Evolutionary conservation across 768 basidiomycete genomes (phyloP).

Genomic region (Agrocybe chaxingu): DNA sequence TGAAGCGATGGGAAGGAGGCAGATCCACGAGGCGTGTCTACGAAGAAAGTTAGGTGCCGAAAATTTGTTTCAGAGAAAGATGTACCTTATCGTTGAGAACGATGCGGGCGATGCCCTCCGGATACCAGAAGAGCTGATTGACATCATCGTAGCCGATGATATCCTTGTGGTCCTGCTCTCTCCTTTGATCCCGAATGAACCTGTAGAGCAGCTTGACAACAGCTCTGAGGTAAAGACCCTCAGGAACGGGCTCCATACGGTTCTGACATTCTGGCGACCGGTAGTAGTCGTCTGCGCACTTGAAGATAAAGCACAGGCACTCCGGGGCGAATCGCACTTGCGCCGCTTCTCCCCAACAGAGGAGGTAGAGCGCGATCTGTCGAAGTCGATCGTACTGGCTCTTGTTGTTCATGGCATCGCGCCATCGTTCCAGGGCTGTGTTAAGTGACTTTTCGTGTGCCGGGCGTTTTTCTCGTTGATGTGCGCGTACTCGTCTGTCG

Average conservation of each 20-base stretch:
- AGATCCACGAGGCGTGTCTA: constrained; percentile 91
- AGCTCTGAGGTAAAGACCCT: constrained; percentile 89
- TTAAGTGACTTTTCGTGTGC: constrained; percentile 65
- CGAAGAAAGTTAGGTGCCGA: constrained; percentile 3
- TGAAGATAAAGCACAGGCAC: constrained; percentile 99
- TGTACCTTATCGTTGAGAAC: constrained; percentile 83
- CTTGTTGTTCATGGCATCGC: constrained; percentile 99
- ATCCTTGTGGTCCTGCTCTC: constrained; percentile 35
- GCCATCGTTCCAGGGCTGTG: constrained; percentile 88
- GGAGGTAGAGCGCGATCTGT: constrained; percentile 91
- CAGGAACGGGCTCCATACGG: constrained; percentile 86
- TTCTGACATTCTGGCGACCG: constrained; percentile 98
- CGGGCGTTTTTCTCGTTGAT: constrained; percentile 74
- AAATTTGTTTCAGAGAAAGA: background rate
- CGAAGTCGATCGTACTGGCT: constrained; percentile 95
- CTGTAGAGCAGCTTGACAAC: constrained; percentile 94
- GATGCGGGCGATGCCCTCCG: constrained; percentile 94
- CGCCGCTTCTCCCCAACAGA: constrained; percentile 98
- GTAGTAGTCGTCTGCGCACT: constrained; percentile 99
- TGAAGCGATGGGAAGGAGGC: constrained; percentile 88
- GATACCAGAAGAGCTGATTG: constrained; percentile 99
- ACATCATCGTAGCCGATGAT: constrained; percentile 99
- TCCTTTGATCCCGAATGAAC: constrained; percentile 75
- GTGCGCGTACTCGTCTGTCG: constrained; percentile 83
- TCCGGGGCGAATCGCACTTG: constrained; percentile 97